Percentiles rank a stretch among this genome's conserved stretches.
Conservation (phyloP, 148 eudicot genomes). For the Chenopodium formosanum region DNA sequence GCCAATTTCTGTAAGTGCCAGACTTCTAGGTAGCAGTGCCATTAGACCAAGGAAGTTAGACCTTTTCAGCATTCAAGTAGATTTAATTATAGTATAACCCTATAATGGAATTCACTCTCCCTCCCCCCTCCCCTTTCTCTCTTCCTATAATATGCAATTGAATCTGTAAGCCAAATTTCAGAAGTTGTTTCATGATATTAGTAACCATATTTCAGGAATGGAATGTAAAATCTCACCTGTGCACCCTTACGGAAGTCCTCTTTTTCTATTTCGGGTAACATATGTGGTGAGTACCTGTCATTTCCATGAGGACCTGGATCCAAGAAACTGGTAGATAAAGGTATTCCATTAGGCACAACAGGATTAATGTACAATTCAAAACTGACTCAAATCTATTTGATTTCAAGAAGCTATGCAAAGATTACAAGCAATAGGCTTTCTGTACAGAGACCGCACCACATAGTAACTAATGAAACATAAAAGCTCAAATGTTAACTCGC, state of each 20-base stretch:
- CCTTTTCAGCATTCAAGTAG: neutral
- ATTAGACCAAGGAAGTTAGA: neutral
- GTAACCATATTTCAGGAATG: neutral
- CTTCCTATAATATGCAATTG: neutral
- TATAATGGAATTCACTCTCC: no score
- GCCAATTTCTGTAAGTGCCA: neutral
- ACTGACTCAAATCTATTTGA: neutral
- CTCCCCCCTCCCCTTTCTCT: no score
- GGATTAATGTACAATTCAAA: neutral
- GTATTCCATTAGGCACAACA: constrained; percentile 11
- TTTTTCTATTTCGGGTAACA: constrained; percentile 88
- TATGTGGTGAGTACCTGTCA: constrained; percentile 79
- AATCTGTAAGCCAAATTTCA: neutral
- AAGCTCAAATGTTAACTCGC: neutral
- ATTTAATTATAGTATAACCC: neutral
- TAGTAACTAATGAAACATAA: neutral
- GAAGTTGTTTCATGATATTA: neutral
- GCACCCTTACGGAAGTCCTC: constrained; percentile 90
- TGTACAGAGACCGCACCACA: neutral
- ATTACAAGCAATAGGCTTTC: neutral
- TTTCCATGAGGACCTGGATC: constrained; percentile 99
- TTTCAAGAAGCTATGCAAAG: neutral
- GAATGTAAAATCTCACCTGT: constrained; percentile 52
- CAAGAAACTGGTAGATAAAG: constrained; percentile 59
- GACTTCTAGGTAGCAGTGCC: neutral